These are phyloP conservation scores for Capronia epimyces DNA, from an alignment of 2,329 filamentous ascomycete species.

Conservation along the genomic window DNA sequence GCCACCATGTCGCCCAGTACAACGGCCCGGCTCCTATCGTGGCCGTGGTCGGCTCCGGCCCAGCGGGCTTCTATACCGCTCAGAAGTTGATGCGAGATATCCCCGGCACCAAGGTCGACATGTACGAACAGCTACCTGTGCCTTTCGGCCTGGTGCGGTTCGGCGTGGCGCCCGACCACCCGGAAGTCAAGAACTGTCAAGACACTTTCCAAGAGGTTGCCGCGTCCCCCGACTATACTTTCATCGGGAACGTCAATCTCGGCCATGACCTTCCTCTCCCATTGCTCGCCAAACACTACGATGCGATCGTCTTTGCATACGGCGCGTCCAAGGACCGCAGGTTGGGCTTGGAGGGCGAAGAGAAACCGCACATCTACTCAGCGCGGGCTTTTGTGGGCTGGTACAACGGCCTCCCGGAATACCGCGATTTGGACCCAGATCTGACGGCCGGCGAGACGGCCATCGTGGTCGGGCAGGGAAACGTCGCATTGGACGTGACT, in stretches of 20 bases:
- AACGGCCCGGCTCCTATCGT: conserved; percentile 60
- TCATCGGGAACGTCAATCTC: conserved; percentile 82
- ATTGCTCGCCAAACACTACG: conserved; percentile 72
- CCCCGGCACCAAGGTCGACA: conserved; percentile 69
- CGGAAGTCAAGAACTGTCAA: conserved; percentile 98
- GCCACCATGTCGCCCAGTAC: conserved; percentile 13
- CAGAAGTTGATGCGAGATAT: conserved; percentile 76
- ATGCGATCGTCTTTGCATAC: conserved; percentile 88
- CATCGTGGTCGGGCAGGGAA: conserved; percentile 87
- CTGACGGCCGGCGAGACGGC: conserved; percentile 72
- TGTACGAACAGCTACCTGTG: conserved; percentile 92
- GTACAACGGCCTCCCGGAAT: conserved; percentile 94
- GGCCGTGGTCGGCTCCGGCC: conserved; percentile 87
- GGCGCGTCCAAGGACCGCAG: conserved; percentile 79
- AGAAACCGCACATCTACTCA: conserved; percentile 61
- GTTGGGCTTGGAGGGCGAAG: conserved; percentile 74
- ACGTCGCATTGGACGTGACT: conserved; percentile 90
- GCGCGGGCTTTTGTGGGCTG: conserved; percentile 92
- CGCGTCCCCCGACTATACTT: conserved; percentile 73
- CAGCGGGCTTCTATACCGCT: conserved; percentile 92
- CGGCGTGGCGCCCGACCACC: conserved; percentile 96
- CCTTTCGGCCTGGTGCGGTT: conserved; percentile 90
- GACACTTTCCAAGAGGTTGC: conserved; percentile 90
- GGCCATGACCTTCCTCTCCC: conserved; percentile 64
- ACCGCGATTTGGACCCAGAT: conserved; percentile 65